Conservation (phyloP, 768 basidiomycete species). For the Tubosaeta sp. region DNA sequence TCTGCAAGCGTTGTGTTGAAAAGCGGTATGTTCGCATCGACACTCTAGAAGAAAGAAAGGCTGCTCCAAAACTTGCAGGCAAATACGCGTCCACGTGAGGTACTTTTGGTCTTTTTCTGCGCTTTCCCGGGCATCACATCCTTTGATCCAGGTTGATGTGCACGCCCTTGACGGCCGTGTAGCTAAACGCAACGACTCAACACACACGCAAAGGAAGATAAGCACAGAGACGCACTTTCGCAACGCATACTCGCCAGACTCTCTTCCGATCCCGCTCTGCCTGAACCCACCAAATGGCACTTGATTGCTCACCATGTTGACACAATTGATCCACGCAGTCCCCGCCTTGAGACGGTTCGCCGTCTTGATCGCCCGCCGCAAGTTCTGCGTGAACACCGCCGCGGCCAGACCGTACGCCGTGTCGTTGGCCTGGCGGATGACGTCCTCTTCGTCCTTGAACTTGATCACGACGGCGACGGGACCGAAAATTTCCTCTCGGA, state of each 20-base stretch:
- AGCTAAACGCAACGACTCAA: slow-evolving; percentile 7
- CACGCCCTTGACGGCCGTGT: slow-evolving; percentile 21
- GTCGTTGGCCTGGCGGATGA: slow-evolving; percentile 76
- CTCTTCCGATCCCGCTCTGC: slow-evolving; percentile 76
- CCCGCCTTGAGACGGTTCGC: slow-evolving; percentile 79
- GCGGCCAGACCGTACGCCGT: slow-evolving; percentile 83
- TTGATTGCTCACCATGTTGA: slow-evolving; percentile 26
- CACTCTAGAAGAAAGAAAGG: neutral
- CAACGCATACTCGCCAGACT: slow-evolving; percentile 73
- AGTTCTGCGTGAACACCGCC: slow-evolving; percentile 78
- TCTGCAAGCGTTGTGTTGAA: no score
- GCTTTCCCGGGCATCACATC: slow-evolving; percentile 7
- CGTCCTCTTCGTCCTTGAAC: slow-evolving; percentile 68
- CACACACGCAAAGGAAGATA: neutral
- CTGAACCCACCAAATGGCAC: slow-evolving; percentile 88
- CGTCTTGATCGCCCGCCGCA: slow-evolving; percentile 67
- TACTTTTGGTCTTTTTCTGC: neutral
- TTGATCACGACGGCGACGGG: slow-evolving; percentile 74
- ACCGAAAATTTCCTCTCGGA: slow-evolving; percentile 74
- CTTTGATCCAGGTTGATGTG: slow-evolving; percentile 46
- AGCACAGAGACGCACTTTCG: slow-evolving; percentile 37
- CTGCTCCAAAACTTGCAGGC: neutral
- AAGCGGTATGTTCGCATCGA: neutral
- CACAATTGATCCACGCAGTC: slow-evolving; percentile 60
- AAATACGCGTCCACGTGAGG: neutral